phyloP scores from a whole-genome alignment of 2,329 filamentous ascomycete species.

The Podosphaera xanthii region DNA sequence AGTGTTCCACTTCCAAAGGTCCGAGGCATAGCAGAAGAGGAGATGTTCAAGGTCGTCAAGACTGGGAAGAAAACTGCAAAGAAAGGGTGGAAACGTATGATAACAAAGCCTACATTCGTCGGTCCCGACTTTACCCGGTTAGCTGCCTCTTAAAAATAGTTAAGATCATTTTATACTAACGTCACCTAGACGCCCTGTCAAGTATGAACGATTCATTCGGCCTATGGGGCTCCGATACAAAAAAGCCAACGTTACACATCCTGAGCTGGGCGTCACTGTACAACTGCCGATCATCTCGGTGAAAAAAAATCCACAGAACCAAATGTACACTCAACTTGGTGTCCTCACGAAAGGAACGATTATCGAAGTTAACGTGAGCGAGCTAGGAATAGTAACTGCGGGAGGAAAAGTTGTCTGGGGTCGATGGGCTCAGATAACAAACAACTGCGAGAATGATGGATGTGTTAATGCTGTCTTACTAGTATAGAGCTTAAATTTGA shows the following conservation, averaged over 20 bases:
- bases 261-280: conserved; percentile 66
- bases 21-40: conserved; percentile 77
- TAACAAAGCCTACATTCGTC: conserved; percentile 64
- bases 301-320: conserved; percentile 74
- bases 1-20: conserved; percentile 85
- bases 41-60: conserved; percentile 93
- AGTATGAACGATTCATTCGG: conserved; percentile 42
- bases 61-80: conserved; percentile 87
- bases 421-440: conserved; percentile 49
- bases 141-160: not conserved
- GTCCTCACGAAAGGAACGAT: conserved; percentile 70
- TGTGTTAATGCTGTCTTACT: conserved; percentile 7
- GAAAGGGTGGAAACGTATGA: conserved; percentile 42
- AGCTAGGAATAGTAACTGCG: conserved; percentile 75
- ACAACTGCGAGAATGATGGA: conserved; percentile 15
- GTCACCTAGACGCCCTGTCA: conserved; percentile 46
- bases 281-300: conserved; percentile 55
- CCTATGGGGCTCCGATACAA: conserved; percentile 63
- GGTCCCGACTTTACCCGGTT: conserved; percentile 38
- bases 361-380: conserved; percentile 81
- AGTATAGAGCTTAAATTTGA: not conserved
- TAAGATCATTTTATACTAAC: conserved; percentile 34
- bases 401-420: conserved; percentile 84
- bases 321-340: conserved; percentile 78
- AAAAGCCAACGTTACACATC: conserved; percentile 50